A percentile compares a stretch with the other conserved stretches of the same genome.
Conservation (phyloP, 306 rosid genomes). For the Corylus americana region DNA sequence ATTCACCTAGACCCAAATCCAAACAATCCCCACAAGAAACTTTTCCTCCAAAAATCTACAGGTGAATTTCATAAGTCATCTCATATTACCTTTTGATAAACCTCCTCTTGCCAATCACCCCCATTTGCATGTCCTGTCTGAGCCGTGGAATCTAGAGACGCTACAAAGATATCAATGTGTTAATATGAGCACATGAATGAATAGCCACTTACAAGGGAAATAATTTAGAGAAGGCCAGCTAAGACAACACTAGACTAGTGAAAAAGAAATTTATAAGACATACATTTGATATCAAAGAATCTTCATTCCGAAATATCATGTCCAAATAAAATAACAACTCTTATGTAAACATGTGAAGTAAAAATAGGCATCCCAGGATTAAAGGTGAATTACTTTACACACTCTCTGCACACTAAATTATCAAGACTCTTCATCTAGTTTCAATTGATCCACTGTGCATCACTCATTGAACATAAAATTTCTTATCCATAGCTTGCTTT, state of each 20-base stretch:
- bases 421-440: background rate
- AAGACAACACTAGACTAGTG: background rate
- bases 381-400: background rate
- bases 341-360: background rate
- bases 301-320: background rate
- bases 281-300: background rate
- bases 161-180: slow-evolving; percentile 39
- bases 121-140: slow-evolving; percentile 72
- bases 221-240: background rate
- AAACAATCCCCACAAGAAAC: background rate
- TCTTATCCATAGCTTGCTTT: background rate
- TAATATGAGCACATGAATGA: slow-evolving; percentile 5
- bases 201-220: background rate
- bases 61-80: background rate
- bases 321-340: background rate
- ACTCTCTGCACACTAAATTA: background rate
- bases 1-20: background rate
- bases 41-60: background rate
- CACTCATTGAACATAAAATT: background rate
- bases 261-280: background rate
- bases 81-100: slow-evolving; percentile 69
- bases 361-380: background rate
- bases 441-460: background rate
- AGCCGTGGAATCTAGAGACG: slow-evolving; percentile 75
- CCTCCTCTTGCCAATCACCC: slow-evolving; percentile 81